Conservation (phyloP, 176 grass and related monocot species). For the Rhynchospora tenuis region DNA sequence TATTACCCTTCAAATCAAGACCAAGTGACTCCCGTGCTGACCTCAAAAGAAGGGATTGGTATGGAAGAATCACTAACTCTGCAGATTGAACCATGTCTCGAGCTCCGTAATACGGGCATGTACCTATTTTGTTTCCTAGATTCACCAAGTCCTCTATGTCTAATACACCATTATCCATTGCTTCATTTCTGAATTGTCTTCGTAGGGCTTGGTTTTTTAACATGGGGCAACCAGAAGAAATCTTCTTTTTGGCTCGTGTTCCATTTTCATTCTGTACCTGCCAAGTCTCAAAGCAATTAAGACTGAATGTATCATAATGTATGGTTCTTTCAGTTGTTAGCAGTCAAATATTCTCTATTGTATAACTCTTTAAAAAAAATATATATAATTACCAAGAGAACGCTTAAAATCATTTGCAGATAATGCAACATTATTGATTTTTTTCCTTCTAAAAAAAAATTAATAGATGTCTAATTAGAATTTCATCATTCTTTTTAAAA, state of each 20-base stretch:
- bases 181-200: conserved; percentile 62
- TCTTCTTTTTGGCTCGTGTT: conserved; percentile 38
- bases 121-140: conserved; percentile 76
- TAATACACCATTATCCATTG: conserved; percentile 42
- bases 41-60: conserved; percentile 73
- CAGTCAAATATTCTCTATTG: neutral
- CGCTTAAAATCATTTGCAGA: neutral
- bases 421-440: neutral
- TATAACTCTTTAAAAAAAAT: neutral
- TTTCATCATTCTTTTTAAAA: neutral
- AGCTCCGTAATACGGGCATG: conserved; percentile 78
- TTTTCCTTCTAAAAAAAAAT: neutral
- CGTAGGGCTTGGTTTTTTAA: conserved; percentile 56
- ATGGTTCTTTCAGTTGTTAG: neutral
- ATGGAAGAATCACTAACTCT: conserved; percentile 82
- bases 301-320: neutral
- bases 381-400: neutral
- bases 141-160: conserved; percentile 81
- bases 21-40: conserved; percentile 89
- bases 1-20: conserved; percentile 71
- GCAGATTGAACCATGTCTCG: conserved; percentile 65
- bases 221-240: conserved; percentile 74
- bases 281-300: neutral
- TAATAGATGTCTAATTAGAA: neutral
- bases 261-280: conserved; percentile 43